Percentiles rank a stretch among this genome's conserved stretches.
Evolutionary conservation across 768 basidiomycete genomes (phyloP).

Genomic region (Kwoniella sp.): DNA sequence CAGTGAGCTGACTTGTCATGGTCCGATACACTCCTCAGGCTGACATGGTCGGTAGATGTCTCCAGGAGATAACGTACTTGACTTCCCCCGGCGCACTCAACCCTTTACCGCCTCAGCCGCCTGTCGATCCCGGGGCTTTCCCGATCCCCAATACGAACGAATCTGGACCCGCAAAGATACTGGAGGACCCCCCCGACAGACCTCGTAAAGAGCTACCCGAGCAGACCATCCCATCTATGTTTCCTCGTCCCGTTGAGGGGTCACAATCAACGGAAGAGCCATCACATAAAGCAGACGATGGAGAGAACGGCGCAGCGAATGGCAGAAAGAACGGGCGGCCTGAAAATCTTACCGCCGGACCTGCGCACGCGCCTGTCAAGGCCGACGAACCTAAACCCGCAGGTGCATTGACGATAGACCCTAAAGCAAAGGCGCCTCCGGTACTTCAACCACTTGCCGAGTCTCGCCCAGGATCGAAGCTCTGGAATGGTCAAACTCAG

Average conservation of each 20-base stretch:
- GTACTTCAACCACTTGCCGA: too few species aligned
- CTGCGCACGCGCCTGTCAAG: too few species aligned
- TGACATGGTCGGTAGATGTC: conserved; percentile 59
- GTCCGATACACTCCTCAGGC: background rate
- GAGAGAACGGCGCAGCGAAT: conserved; percentile 9
- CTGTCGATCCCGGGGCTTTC: conserved; percentile 17
- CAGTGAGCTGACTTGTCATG: conserved; percentile 59
- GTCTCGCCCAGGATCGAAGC: too few species aligned
- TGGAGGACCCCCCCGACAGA: conserved; percentile 15
- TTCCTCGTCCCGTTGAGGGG: too few species aligned
- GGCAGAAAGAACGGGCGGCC: too few species aligned
- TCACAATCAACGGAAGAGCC: too few species aligned
- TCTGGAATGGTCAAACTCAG: too few species aligned
- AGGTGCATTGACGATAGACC: too few species aligned
- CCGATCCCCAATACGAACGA: background rate
- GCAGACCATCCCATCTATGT: conserved; percentile 17
- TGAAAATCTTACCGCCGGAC: too few species aligned
- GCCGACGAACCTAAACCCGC: too few species aligned
- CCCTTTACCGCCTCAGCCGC: conserved; percentile 81
- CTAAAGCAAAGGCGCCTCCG: too few species aligned
- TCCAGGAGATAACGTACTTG: conserved; percentile 96
- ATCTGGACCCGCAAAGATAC: background rate
- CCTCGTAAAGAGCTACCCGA: conserved; percentile 34
- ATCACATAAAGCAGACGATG: background rate
- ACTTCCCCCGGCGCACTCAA: conserved; percentile 97